These are phyloP conservation scores for Exophiala oligosperma DNA, from an alignment of 2,329 filamentous ascomycete species.

Conservation along the genomic window DNA sequence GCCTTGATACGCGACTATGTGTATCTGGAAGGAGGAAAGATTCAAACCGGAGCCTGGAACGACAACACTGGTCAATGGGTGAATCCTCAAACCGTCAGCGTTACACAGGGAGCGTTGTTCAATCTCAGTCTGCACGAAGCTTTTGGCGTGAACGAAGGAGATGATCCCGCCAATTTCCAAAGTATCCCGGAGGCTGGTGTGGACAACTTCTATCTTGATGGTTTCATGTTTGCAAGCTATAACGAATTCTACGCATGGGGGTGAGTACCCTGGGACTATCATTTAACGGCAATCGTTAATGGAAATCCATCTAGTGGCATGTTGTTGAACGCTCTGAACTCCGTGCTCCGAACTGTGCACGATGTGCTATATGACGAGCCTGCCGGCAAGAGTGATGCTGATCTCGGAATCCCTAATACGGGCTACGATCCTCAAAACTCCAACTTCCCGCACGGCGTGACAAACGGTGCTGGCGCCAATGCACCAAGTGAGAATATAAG, in stretches of 20 bases:
- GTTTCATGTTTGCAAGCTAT: constrained; percentile 65
- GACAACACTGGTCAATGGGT: background rate
- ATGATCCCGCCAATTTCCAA: constrained; percentile 49
- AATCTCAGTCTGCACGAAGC: constrained; percentile 59
- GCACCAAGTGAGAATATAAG: constrained; percentile 69
- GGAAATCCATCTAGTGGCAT: constrained; percentile 51
- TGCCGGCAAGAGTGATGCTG: background rate
- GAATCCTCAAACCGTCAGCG: constrained; percentile 41
- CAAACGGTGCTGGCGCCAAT: constrained; percentile 42
- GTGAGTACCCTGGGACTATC: constrained; percentile 6
- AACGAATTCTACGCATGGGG: constrained; percentile 65
- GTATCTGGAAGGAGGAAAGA: constrained; percentile 12
- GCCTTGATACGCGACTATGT: constrained; percentile 12
- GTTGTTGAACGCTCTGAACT: background rate
- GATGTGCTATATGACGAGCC: constrained; percentile 9
- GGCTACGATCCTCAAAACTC: background rate
- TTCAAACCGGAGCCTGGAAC: constrained; percentile 8
- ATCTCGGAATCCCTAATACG: background rate
- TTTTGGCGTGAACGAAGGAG: constrained; percentile 57
- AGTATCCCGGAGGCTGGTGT: constrained; percentile 50
- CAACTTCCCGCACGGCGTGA: background rate
- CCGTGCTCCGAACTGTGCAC: constrained; percentile 2
- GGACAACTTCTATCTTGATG: constrained; percentile 59
- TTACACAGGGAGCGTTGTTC: constrained; percentile 55
- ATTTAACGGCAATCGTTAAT: constrained; percentile 41